Conservation (phyloP, 129 eudicot genomes). For the Kitagawia praeruptora region DNA sequence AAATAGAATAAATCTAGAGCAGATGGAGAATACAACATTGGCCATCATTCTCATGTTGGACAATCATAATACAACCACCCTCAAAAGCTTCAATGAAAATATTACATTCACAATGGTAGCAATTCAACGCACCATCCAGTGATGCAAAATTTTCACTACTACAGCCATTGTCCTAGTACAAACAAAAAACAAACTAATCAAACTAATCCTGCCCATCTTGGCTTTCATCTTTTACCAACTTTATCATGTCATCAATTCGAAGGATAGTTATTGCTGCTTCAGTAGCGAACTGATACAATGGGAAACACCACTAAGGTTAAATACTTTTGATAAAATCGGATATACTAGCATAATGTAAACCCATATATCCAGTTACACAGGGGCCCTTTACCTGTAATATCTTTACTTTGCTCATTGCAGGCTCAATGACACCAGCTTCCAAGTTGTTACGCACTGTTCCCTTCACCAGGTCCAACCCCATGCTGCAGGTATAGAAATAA, state of each 20-base stretch:
- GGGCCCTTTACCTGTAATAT: constrained; percentile 56
- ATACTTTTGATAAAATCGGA: no score
- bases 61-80: background rate
- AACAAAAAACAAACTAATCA: background rate
- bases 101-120: background rate
- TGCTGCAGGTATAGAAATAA: constrained; percentile 34
- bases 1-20: background rate
- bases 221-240: constrained; percentile 72
- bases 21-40: background rate
- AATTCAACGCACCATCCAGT: background rate
- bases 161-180: background rate
- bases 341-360: background rate
- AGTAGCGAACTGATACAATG: constrained; percentile 69
- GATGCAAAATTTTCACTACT: background rate
- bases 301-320: background rate
- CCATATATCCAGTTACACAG: background rate
- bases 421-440: constrained; percentile 97
- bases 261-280: constrained; percentile 96
- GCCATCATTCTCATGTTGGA: background rate
- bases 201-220: constrained; percentile 50
- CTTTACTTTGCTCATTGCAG: constrained; percentile 99
- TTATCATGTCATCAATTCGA: constrained; percentile 94
- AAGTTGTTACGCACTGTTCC: constrained; percentile 82
- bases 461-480: constrained; percentile 83
- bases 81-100: background rate